Base-by-base conservation (phyloP, 2,329 filamentous ascomycete species). In the Coleophoma eucalyptorum region DNA sequence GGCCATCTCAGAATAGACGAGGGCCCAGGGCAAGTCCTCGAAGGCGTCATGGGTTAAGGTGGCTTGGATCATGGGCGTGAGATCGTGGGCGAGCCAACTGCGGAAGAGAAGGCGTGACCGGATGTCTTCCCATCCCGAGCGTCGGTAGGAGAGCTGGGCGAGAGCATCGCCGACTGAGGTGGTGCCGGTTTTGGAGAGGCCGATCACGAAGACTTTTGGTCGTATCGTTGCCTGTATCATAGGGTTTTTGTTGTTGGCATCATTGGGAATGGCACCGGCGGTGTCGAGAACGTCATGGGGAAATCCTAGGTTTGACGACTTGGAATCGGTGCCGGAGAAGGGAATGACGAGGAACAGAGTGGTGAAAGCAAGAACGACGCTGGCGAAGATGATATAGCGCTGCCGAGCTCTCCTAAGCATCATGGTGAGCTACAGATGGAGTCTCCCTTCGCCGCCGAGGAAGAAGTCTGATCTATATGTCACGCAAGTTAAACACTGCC, bases 151-250 rank as follows among this genome's bases (percentile, higher is more conserved):
- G 38, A 52, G 40, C 8, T n/a, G 20, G 12, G 37, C 50, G 11
- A 52, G 42, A 6, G 50, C 50, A 38, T 52, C 50, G 13, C 50
- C 50, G n/a, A 52, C 35, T 20, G 50, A 52, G 15, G 50, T 52
- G 7, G 50, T 52, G 12, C 50, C 50, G 3, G 50, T 52, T 34
- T 52, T 52, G 16, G 50, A 52, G 41, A 52, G 50, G n/a, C 50
- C 50, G 16, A 52, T 52, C 16, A 52, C 50, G 21, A 52, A 52
- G 19, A 52, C 50, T 26, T 52, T 52, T 21, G 33, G 49, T 7
- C 4, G 37, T 11, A 3, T 5, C 19, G 12, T 19, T 40, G 12
- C 13, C 34, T 37, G 8, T 16, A 26, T 3, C 26, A n/a, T n/a
- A n/a, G 26, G 26, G 10, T 40, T n/a, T 40, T n/a, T 7, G n/a